Conservation (phyloP, 345 rosid genomes). For the Trapa incisa region DNA sequence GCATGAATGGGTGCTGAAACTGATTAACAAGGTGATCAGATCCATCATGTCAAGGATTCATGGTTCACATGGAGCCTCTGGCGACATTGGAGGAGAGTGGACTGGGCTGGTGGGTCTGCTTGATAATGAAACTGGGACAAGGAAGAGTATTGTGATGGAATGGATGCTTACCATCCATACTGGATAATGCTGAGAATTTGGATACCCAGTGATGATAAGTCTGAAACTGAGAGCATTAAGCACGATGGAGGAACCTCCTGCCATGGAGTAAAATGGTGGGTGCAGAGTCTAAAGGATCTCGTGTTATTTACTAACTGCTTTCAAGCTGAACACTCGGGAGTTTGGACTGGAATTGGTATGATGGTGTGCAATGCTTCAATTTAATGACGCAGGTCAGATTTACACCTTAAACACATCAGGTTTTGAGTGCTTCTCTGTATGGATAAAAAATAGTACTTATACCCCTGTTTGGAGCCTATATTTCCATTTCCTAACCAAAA, state of each 20-base stretch:
- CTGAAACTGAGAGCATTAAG: background rate
- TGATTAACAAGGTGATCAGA: slow-evolving; percentile 12
- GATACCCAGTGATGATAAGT: background rate
- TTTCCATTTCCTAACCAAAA: too few relatives aligned
- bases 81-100: background rate
- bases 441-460: too few relatives aligned
- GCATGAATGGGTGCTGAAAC: slow-evolving; percentile 11
- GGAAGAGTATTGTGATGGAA: background rate
- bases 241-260: background rate
- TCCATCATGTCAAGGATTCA: background rate
- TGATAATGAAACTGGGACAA: background rate
- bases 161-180: slow-evolving; percentile 1
- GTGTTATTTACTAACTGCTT: background rate
- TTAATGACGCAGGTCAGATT: too few relatives aligned
- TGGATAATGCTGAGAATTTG: background rate
- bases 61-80: background rate
- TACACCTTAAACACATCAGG: too few relatives aligned
- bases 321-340: background rate
- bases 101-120: background rate
- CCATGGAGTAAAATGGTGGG: background rate
- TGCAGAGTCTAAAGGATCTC: background rate
- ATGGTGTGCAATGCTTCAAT: background rate
- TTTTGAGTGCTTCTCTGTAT: too few relatives aligned
- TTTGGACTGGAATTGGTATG: background rate
- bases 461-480: too few relatives aligned